phyloP scores from a whole-genome alignment of 169 alveolate genomes.

The Cryptosporidium sp. region DNA sequence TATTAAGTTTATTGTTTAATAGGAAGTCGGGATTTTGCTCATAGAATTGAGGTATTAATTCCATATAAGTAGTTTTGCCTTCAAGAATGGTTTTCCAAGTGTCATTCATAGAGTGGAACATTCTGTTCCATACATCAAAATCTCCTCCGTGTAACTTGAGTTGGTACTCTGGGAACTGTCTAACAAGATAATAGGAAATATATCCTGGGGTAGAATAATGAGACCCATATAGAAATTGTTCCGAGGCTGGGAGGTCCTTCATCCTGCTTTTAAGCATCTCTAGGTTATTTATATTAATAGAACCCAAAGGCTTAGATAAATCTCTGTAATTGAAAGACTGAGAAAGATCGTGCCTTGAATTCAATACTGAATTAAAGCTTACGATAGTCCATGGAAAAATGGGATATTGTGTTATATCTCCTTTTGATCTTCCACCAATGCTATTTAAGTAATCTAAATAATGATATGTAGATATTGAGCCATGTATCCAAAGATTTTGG shows the following conservation, averaged over 20 bases:
- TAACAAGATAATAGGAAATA: slow-evolving; percentile 93
- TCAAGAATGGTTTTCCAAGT: slow-evolving; percentile 77
- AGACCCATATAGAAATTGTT: slow-evolving; percentile 94
- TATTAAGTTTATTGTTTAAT: slow-evolving; percentile 85
- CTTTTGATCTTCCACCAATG: slow-evolving; percentile 92
- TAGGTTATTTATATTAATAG: slow-evolving; percentile 87
- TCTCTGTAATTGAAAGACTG: slow-evolving; percentile 85
- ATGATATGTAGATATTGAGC: slow-evolving; percentile 93
- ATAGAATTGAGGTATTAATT: slow-evolving; percentile 94
- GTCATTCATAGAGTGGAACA: slow-evolving; percentile 66
- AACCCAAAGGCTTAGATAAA: slow-evolving; percentile 93
- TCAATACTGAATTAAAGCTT: slow-evolving; percentile 85
- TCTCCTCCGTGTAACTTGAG: slow-evolving; percentile 93
- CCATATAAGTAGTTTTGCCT: slow-evolving; percentile 90
- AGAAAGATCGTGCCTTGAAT: slow-evolving; percentile 24
- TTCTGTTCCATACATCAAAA: slow-evolving; percentile 87
- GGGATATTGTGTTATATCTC: slow-evolving; percentile 96
- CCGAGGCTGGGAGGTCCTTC: slow-evolving; percentile 82
- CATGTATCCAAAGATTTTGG: slow-evolving; percentile 90
- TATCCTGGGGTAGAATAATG: slow-evolving; percentile 98
- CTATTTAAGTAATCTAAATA: slow-evolving; percentile 93
- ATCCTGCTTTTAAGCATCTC: slow-evolving; percentile 85
- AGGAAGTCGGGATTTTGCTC: slow-evolving; percentile 88
- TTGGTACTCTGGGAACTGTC: slow-evolving; percentile 95
- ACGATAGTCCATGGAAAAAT: slow-evolving; percentile 96